Evolutionary conservation across 257 asterid species (phyloP).

Genomic region (Solanum clarkiae): DNA sequence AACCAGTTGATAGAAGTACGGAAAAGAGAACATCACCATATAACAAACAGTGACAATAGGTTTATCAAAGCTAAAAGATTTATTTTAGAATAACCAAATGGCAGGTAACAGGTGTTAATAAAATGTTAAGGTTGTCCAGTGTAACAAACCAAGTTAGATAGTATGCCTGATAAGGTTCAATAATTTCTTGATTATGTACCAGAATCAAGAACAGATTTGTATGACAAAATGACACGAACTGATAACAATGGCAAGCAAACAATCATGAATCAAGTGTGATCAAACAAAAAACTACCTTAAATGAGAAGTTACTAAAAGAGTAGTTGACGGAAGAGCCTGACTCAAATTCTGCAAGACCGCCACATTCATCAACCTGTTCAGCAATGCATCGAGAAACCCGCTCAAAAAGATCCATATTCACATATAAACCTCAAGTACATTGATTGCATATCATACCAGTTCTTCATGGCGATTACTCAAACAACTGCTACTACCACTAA

Average conservation of each 20-base stretch:
- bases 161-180: not conserved
- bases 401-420: not conserved
- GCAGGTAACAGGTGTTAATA: not conserved
- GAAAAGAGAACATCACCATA: not conserved
- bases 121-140: not conserved
- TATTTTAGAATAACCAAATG: not conserved
- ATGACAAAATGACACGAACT: not conserved
- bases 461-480: conserved; percentile 91
- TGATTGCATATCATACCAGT: conserved; percentile 28
- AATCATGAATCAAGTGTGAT: not conserved
- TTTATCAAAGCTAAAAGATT: not conserved
- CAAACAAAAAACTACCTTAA: conserved; percentile 42
- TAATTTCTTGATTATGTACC: not conserved
- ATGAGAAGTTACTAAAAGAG: conserved; percentile 94
- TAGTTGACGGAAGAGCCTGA: conserved; percentile 59
- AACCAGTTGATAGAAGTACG: not conserved
- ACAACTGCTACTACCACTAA: conserved; percentile 79
- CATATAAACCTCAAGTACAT: not conserved
- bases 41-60: not conserved
- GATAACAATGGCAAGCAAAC: not conserved
- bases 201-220: not conserved
- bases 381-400: conserved; percentile 1
- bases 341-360: conserved; percentile 54
- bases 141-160: not conserved
- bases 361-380: conserved; percentile 66